A percentile compares a stretch with the other conserved stretches of the same genome.
These are phyloP conservation scores for Pseudonitzschia multiseries DNA, from an alignment of 108 stramenopile species.

Conservation along the genomic window DNA sequence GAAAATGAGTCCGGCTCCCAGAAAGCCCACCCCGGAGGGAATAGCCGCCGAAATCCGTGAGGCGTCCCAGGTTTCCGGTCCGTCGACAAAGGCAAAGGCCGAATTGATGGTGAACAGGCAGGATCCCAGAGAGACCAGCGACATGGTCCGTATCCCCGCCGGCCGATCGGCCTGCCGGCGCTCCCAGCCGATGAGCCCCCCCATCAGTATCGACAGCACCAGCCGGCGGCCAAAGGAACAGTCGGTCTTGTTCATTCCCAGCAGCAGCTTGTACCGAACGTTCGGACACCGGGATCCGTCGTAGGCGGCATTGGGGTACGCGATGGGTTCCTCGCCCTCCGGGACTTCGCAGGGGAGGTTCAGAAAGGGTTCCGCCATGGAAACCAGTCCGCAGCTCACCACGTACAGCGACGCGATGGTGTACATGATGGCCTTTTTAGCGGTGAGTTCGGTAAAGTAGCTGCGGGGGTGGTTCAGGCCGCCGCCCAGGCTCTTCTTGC, in stretches of 20 bases:
- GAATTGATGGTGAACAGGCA: conserved; percentile 87
- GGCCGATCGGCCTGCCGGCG: conserved; percentile 81
- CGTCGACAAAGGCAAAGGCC: conserved; percentile 75
- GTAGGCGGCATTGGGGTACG: conserved; percentile 61
- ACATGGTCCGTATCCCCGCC: conserved; percentile 92
- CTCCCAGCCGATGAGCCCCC: conserved; percentile 83
- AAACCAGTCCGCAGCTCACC: conserved; percentile 1
- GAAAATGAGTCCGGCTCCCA: conserved; percentile 82
- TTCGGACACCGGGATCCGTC: conserved; percentile 46
- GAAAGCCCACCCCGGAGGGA: conserved; percentile 87
- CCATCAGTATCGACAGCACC: conserved; percentile 55
- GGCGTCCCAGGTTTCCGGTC: conserved; percentile 84
- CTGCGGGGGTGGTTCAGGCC: neutral
- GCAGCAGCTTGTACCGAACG: conserved; percentile 39
- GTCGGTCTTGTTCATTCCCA: conserved; percentile 64
- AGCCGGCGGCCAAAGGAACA: conserved; percentile 71
- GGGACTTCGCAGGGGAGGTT: conserved; percentile 22
- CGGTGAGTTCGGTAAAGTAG: conserved; percentile 51
- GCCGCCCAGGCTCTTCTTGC: neutral
- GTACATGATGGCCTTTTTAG: conserved; percentile 41
- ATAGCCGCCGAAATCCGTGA: conserved; percentile 81
- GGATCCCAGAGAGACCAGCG: conserved; percentile 79
- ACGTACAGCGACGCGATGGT: conserved; percentile 34
- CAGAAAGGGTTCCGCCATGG: conserved; percentile 13
- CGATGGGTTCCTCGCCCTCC: neutral